Conservation (phyloP, 768 basidiomycete species). For the Gloeopeniophorella convolvens region DNA sequence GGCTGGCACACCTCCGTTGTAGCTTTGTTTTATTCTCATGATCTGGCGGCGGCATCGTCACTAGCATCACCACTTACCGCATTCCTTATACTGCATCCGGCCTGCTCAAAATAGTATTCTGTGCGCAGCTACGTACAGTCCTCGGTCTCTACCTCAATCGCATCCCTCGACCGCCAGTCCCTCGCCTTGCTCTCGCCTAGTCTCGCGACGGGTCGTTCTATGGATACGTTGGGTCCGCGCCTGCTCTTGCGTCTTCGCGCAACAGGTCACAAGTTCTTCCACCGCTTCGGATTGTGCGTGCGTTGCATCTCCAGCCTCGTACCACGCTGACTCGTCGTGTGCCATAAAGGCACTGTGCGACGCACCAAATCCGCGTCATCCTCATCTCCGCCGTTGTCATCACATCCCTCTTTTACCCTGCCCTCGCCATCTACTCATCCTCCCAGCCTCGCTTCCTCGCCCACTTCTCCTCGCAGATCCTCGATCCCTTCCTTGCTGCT, state of each 20-base stretch:
- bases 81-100: too few species aligned
- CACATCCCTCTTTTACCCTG: conserved; percentile 86
- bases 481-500: conserved; percentile 54
- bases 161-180: neutral
- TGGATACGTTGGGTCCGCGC: conserved; percentile 19
- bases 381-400: conserved; percentile 84
- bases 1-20: too few species aligned
- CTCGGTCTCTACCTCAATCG: too few species aligned
- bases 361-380: conserved; percentile 85
- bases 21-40: conserved; percentile 1
- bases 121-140: too few species aligned
- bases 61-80: neutral
- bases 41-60: neutral
- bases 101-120: too few species aligned
- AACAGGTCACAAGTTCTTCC: conserved; percentile 46
- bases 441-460: conserved; percentile 54
- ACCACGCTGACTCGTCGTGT: neutral
- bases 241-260: conserved; percentile 33
- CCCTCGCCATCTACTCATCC: conserved; percentile 75
- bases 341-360: conserved; percentile 69
- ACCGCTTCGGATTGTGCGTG: conserved; percentile 75
- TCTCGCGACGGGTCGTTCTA: conserved; percentile 9
- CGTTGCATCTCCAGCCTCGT: neutral
- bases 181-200: neutral
- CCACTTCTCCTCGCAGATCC: conserved; percentile 49